Base-by-base conservation (phyloP, 441 rosid species). In the Populus tomentosa region DNA sequence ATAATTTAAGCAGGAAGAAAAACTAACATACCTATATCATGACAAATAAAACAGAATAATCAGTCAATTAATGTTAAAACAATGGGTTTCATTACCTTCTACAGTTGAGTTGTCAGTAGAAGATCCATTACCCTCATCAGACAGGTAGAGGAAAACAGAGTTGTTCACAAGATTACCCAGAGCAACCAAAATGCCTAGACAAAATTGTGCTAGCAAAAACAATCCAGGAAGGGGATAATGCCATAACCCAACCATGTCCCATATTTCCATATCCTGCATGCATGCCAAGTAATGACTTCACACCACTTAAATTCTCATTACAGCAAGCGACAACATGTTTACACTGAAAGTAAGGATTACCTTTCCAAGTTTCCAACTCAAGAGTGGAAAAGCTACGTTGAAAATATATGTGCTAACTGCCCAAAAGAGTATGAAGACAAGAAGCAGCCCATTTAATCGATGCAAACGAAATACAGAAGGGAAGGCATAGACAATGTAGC, bases 221-320 rank as follows among this genome's bases (percentile, higher is more conserved):
- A 94, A 88, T 75, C 98, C 99, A 64, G 99, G 99, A 82, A 92
- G 89, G 59, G 99, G 90, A 85, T 97, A 97, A 87, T 97, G 98
- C 98, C 99, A 97, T 84, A 94, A 82, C 36, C 99, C 98, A 80
- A 94, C 89, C 98, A 94, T 94, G 84, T 97, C 99, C 98, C 98
- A 97, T 61, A 90, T 89, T 77, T 90, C 83, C 97, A 92, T 97
- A 85, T 94, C 98, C 99, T 97, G 88, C 87, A 87, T 73, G 80
- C 65, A 69, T 69, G 70, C 73, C 35, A 50, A 77, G 67, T 75
- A 67, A 77, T 78, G 78, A 67, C 69, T 71, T 72, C 76, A 59
- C 68, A 81, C 74, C 72, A 68, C 53, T 74, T 70, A 72, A 36
- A 42, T 63, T 65, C 67, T 79, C 30, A 66, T 65, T 59, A 46